These are phyloP conservation scores for Aureobasidium sp. DNA, from an alignment of 2,329 filamentous ascomycete genomes.

Conservation along the genomic window DNA sequence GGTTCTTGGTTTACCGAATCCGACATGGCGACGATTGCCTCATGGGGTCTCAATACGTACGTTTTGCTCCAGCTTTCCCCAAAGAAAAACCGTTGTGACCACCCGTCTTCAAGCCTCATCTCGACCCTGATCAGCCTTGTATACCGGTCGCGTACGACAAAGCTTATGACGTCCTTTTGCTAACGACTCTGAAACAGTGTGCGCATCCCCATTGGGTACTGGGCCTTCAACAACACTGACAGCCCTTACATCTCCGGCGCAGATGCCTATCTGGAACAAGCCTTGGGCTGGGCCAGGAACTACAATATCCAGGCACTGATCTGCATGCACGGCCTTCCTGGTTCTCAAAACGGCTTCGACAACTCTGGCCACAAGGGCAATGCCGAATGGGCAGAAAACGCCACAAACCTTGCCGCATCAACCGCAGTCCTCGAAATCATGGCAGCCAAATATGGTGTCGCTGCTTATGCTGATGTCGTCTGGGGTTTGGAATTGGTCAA, in stretches of 20 bases:
- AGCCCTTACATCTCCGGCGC: constrained; percentile 46
- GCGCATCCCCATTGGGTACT: constrained; percentile 51
- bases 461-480: constrained; percentile 49
- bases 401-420: constrained; percentile 41
- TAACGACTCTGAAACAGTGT: constrained; percentile 26
- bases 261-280: constrained; percentile 46
- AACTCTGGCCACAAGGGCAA: constrained; percentile 47
- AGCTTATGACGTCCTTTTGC: neutral
- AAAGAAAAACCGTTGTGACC: neutral
- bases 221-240: constrained; percentile 48
- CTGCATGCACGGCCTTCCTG: constrained; percentile 49
- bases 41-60: constrained; percentile 27
- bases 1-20: constrained; percentile 31
- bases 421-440: constrained; percentile 50
- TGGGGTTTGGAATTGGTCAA: constrained; percentile 50
- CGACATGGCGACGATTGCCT: constrained; percentile 35
- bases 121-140: neutral
- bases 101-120: neutral
- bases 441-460: constrained; percentile 47
- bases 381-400: constrained; percentile 37
- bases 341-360: constrained; percentile 54
- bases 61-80: neutral
- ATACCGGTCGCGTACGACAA: neutral
- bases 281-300: constrained; percentile 47
- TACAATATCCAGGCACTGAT: constrained; percentile 49